phyloP scores from a whole-genome alignment of 2,329 filamentous ascomycete species.

The Acrodontium crateriforme region DNA sequence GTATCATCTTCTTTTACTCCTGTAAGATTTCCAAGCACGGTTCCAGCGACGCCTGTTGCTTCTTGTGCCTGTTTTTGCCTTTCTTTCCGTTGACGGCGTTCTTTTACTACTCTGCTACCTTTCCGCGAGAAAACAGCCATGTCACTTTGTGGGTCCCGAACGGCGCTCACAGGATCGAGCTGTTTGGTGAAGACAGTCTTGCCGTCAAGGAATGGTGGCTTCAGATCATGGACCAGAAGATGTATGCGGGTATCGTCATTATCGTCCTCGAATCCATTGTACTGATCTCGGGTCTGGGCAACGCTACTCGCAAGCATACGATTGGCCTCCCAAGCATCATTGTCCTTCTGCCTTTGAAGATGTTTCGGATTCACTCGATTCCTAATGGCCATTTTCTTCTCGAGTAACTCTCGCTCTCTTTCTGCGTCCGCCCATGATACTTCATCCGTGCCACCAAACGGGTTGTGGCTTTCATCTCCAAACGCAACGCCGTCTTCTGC shows the following conservation, averaged over 20 bases:
- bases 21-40: conserved; percentile 86
- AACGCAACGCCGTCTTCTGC: conserved; percentile 77
- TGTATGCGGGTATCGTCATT: conserved; percentile 83
- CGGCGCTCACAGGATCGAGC: conserved; percentile 82
- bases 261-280: conserved; percentile 74
- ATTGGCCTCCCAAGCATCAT: conserved; percentile 97
- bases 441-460: conserved; percentile 63
- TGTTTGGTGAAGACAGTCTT: conserved; percentile 96
- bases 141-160: conserved; percentile 87
- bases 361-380: conserved; percentile 47
- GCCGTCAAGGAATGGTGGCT: conserved; percentile 88
- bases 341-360: conserved; percentile 80
- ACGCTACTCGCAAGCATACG: conserved; percentile 95
- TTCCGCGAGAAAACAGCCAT: conserved; percentile 98
- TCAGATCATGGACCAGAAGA: conserved; percentile 81
- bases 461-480: conserved; percentile 85
- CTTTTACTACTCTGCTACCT: conserved; percentile 83
- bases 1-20: conserved; percentile 82
- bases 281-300: conserved; percentile 73
- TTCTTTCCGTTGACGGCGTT: conserved; percentile 82
- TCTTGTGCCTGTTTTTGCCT: conserved; percentile 89
- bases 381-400: conserved; percentile 54
- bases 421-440: conserved; percentile 59
- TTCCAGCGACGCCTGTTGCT: conserved; percentile 84
- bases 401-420: conserved; percentile 56